Evolutionary conservation across 2,329 filamentous ascomycete species (phyloP).

Genomic region (Teratosphaeria pseudoeucalypti): DNA sequence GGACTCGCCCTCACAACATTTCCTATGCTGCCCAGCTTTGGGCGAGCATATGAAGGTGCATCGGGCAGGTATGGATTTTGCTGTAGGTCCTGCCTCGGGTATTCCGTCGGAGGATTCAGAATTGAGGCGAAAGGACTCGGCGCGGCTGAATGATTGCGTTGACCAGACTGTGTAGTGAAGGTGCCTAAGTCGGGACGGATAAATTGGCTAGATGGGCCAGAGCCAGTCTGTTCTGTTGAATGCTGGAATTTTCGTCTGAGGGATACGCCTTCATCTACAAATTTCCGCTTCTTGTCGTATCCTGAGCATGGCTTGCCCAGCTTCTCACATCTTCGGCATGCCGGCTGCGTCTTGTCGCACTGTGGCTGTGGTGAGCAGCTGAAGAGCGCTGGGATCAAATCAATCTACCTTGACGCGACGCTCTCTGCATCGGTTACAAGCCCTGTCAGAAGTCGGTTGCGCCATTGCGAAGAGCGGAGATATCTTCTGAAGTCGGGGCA

Average conservation of each 20-base stretch:
- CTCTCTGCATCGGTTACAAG: constrained; percentile 26
- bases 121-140: background rate
- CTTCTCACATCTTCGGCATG: constrained; percentile 25
- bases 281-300: constrained; percentile 28
- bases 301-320: constrained; percentile 26
- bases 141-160: background rate
- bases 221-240: background rate
- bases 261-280: constrained; percentile 24
- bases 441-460: constrained; percentile 19
- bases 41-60: background rate
- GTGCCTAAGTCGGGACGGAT: background rate
- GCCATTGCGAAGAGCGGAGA: constrained; percentile 8
- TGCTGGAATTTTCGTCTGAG: constrained; percentile 23
- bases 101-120: background rate
- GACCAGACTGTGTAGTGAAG: background rate
- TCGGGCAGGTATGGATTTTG: background rate
- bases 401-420: constrained; percentile 22
- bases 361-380: constrained; percentile 4
- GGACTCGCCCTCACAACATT: background rate
- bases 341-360: constrained; percentile 24
- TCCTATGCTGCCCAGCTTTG: background rate
- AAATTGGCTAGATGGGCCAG: background rate
- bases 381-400: background rate
- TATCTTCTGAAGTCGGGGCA: background rate
- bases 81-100: background rate